Conservation (phyloP, 2,329 filamentous ascomycete species). For the Colletotrichum sp. region DNA sequence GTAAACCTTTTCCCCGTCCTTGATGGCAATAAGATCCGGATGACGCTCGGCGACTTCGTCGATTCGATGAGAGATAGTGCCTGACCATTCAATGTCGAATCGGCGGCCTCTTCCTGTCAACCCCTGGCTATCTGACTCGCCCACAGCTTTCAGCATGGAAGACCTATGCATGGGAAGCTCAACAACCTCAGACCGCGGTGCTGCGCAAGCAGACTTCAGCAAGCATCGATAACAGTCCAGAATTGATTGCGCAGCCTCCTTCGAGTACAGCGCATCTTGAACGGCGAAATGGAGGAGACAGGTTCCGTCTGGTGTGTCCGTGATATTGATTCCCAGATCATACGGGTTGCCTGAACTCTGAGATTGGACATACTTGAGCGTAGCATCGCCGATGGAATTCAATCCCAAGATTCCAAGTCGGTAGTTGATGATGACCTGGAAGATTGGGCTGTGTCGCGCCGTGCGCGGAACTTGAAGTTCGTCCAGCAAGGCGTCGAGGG, state of each 20-base stretch:
- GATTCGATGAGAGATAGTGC: background rate
- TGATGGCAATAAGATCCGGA: background rate
- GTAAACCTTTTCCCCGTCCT: background rate
- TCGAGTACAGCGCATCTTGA: background rate
- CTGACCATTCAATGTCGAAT: background rate
- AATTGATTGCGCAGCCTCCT: background rate
- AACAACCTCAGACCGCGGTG: background rate
- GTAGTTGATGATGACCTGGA: constrained; percentile 48
- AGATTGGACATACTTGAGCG: background rate
- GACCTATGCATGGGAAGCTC: background rate
- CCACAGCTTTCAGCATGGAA: background rate
- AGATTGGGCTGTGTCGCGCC: constrained; percentile 46
- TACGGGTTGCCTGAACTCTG: background rate
- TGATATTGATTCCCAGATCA: background rate
- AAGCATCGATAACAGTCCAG: background rate
- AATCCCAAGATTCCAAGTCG: constrained; percentile 24
- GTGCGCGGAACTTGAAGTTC: constrained; percentile 46
- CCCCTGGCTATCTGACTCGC: background rate
- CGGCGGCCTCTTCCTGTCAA: background rate
- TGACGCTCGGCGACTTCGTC: background rate
- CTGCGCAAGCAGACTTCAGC: background rate
- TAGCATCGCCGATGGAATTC: background rate
- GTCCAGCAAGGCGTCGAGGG: constrained; percentile 53
- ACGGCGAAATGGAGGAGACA: background rate
- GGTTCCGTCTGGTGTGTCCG: background rate